Evolutionary conservation across 2,329 filamentous ascomycete species (phyloP).

Genomic region (Drechslerella coelobrocha): DNA sequence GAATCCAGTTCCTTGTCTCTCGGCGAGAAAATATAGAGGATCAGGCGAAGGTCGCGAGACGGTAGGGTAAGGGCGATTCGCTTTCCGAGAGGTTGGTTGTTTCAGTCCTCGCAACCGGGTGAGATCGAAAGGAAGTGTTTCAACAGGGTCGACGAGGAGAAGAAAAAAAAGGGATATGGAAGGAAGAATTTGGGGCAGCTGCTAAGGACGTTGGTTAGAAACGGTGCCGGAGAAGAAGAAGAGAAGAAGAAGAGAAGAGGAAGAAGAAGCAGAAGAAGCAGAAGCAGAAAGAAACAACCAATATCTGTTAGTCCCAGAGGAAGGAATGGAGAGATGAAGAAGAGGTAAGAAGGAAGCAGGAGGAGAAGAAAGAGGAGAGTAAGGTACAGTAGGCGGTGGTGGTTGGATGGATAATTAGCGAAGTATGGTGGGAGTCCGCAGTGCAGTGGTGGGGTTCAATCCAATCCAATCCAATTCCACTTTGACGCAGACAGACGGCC

Average conservation of each 20-base stretch:
- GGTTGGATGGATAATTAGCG: slow-evolving; percentile 9
- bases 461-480: not conserved
- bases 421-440: not conserved
- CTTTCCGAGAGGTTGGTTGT: slow-evolving; percentile 23
- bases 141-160: slow-evolving; percentile 6
- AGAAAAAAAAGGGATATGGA: slow-evolving; percentile 3
- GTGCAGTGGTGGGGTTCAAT: slow-evolving; percentile 11
- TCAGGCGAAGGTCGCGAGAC: slow-evolving; percentile 13
- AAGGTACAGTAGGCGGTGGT: slow-evolving; percentile 6
- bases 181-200: not conserved
- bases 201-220: slow-evolving; percentile 5
- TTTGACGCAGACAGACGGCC: not conserved
- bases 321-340: slow-evolving; percentile 1
- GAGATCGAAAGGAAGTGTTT: slow-evolving; percentile 36
- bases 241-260: slow-evolving; percentile 6
- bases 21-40: not conserved
- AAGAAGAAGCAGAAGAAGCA: slow-evolving; percentile 6
- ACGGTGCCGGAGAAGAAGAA: slow-evolving; percentile 12
- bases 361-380: not conserved
- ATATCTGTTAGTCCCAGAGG: not conserved
- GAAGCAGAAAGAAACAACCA: slow-evolving; percentile 13
- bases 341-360: slow-evolving; percentile 5
- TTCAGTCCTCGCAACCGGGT: slow-evolving; percentile 30
- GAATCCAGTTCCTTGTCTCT: slow-evolving; percentile 31
- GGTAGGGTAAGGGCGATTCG: slow-evolving; percentile 18